Percentiles rank a stretch among this genome's conserved stretches.
These are phyloP conservation scores for Kwoniella mangroviensis DNA, from an alignment of 768 basidiomycete species.

Conservation along the genomic window DNA sequence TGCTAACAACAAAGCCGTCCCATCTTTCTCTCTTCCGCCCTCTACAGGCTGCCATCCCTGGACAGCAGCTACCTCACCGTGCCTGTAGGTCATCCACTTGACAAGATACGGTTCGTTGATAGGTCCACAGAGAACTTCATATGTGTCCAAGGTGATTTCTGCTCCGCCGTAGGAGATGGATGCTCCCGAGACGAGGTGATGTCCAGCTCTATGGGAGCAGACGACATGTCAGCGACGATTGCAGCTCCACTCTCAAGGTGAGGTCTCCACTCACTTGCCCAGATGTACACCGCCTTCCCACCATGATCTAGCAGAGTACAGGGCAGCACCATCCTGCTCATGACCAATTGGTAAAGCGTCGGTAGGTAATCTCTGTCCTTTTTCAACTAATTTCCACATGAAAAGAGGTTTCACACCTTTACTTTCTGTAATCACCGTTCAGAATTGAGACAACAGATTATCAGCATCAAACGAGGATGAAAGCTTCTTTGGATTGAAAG, in stretches of 20 bases:
- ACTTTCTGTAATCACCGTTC: conserved; percentile 28
- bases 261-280: conserved; percentile 45
- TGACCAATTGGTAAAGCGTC: conserved; percentile 53
- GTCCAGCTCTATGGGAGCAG: conserved; percentile 28
- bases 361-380: conserved; percentile 34
- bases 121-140: conserved; percentile 52
- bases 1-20: conserved; percentile 43
- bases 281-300: conserved; percentile 52
- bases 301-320: conserved; percentile 52
- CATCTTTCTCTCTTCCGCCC: conserved; percentile 51
- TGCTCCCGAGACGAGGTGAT: conserved; percentile 38
- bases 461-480: no score
- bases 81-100: conserved; percentile 50
- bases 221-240: not conserved
- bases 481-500: no score
- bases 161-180: conserved; percentile 53
- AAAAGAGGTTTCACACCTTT: conserved; percentile 47
- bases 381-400: conserved; percentile 53
- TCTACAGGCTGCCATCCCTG: conserved; percentile 53
- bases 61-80: conserved; percentile 39
- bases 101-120: conserved; percentile 40
- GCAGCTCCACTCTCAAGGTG: not conserved
- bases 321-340: conserved; percentile 42
- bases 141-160: conserved; percentile 45
- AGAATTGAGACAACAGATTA: no score